Conservation (phyloP, 257 asterid species). For the Eustoma russellianum region DNA sequence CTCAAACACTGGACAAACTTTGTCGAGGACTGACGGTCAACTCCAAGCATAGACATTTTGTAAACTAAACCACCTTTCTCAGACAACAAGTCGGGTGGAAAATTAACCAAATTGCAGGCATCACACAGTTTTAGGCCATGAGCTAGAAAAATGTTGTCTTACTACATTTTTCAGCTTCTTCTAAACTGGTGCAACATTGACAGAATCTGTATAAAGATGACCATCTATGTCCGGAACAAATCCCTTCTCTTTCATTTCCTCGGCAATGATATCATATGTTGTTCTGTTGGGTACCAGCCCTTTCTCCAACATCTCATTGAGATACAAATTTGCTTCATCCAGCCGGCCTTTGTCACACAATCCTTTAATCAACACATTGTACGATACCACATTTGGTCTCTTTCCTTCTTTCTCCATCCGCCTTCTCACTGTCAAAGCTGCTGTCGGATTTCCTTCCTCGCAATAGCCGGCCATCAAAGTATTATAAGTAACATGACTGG, state of each 20-base stretch:
- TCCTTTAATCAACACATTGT: conserved; percentile 68
- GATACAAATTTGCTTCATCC: conserved; percentile 57
- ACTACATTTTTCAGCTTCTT: no score
- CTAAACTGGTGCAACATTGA: conserved; percentile 8
- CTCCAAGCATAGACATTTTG: no score
- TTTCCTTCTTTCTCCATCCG: conserved; percentile 85
- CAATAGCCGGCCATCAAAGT: conserved; percentile 60
- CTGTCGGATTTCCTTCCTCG: conserved; percentile 48
- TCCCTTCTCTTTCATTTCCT: conserved; percentile 83
- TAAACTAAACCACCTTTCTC: no score
- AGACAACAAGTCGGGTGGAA: no score
- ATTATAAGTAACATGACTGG: conserved; percentile 68
- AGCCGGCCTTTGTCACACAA: conserved; percentile 47
- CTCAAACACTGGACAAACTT: no score
- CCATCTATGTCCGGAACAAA: conserved; percentile 79
- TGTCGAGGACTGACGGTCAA: no score
- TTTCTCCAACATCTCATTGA: conserved; percentile 91
- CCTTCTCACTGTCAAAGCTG: conserved; percentile 55
- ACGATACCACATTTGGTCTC: conserved; percentile 63
- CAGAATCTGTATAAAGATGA: conserved; percentile 45
- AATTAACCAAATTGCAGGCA: no score
- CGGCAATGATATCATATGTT: conserved; percentile 66
- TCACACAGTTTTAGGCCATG: no score
- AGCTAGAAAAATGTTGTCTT: no score
- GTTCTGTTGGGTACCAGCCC: conserved; percentile 67